phyloP scores from a whole-genome alignment of 495 filamentous ascomycete genomes.

The Penicillium daleae region DNA sequence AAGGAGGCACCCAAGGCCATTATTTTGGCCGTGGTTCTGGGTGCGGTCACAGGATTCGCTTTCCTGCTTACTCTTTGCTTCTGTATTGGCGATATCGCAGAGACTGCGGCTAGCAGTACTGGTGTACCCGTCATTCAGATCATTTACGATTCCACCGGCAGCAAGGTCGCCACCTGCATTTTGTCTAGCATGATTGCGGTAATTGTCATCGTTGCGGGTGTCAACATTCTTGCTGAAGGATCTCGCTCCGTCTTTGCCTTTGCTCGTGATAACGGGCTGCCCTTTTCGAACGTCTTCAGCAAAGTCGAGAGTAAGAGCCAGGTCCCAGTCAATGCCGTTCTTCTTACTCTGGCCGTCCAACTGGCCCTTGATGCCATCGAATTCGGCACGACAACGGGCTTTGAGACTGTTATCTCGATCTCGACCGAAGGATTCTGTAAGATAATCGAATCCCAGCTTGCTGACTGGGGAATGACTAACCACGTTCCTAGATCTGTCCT shows the following conservation, averaged over 20 bases:
- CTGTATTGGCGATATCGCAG: constrained; percentile 51
- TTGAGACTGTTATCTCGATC: constrained; percentile 60
- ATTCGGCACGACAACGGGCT: constrained; percentile 60
- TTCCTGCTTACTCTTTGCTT: constrained; percentile 54
- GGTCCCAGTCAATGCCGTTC: constrained; percentile 54
- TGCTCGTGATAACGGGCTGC: constrained; percentile 52
- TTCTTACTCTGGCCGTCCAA: constrained; percentile 55
- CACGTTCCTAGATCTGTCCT: constrained; percentile 54
- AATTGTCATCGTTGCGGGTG: constrained; percentile 45
- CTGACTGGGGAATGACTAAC: constrained; percentile 8
- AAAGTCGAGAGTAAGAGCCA: constrained; percentile 42
- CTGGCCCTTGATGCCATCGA: constrained; percentile 60
- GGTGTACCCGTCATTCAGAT: constrained; percentile 55
- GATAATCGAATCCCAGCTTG: constrained; percentile 16
- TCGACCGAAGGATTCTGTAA: constrained; percentile 62
- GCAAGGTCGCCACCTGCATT: constrained; percentile 44
- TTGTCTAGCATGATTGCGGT: constrained; percentile 46
- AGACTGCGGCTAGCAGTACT: constrained; percentile 44
- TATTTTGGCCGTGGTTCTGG: constrained; percentile 55
- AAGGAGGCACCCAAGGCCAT: constrained; percentile 59
- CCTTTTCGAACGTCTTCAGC: constrained; percentile 47
- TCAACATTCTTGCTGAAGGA: constrained; percentile 49
- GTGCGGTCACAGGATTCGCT: constrained; percentile 53
- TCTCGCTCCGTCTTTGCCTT: constrained; percentile 52
- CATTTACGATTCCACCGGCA: constrained; percentile 51